A percentile compares a stretch with the other conserved stretches of the same genome.
These are phyloP conservation scores for Sordariomycetes sp. DNA, from an alignment of 2,329 filamentous ascomycete genomes.

Conservation along the genomic window DNA sequence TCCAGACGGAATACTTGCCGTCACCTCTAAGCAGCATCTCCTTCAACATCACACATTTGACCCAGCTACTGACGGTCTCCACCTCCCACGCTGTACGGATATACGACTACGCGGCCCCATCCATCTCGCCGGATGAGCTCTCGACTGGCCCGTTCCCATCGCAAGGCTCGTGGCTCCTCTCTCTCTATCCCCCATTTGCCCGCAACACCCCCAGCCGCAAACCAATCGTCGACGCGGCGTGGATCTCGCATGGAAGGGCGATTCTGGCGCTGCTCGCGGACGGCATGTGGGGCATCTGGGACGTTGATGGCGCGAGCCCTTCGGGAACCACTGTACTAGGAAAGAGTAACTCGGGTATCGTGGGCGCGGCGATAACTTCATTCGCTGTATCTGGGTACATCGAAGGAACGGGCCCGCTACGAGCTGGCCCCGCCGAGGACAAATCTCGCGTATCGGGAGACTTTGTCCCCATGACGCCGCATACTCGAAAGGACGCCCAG, in stretches of 20 bases:
- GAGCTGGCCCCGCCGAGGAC: constrained; percentile 23
- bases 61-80: constrained; percentile 47
- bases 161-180: constrained; percentile 55
- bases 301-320: constrained; percentile 48
- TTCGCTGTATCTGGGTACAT: constrained; percentile 50
- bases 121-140: constrained; percentile 39
- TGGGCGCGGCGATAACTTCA: constrained; percentile 45
- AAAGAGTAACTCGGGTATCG: constrained; percentile 39
- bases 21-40: constrained; percentile 42
- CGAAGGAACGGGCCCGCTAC: constrained; percentile 46
- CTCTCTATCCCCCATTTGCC: constrained; percentile 47
- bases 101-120: constrained; percentile 48
- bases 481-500: constrained; percentile 43
- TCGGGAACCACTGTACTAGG: constrained; percentile 33
- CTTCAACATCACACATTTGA: constrained; percentile 49
- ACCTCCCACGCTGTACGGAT: constrained; percentile 46
- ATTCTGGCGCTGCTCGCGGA: constrained; percentile 49
- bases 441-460: constrained; percentile 31
- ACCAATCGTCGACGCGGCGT: constrained; percentile 49
- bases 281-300: constrained; percentile 60
- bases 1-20: constrained; percentile 50
- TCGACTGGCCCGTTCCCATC: constrained; percentile 38
- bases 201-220: constrained; percentile 41
- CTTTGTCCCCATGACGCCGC: constrained; percentile 55
- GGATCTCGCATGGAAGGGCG: constrained; percentile 50